phyloP scores from a whole-genome alignment of 2,329 filamentous ascomycete species.

The Fusarium pininemorale region DNA sequence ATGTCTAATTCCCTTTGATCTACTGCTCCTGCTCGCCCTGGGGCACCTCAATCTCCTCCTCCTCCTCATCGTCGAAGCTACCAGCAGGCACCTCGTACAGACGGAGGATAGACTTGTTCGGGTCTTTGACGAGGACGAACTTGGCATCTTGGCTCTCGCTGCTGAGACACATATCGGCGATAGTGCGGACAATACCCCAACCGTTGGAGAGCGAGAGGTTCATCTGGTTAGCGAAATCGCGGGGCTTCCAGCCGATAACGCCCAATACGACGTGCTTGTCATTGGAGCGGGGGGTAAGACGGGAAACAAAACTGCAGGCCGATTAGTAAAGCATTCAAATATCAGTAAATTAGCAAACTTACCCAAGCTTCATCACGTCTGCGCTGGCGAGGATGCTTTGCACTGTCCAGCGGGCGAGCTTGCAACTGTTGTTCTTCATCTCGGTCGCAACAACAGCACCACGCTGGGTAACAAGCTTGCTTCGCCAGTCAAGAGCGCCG shows the following conservation, averaged over 20 bases:
- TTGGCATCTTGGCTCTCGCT: constrained; percentile 81
- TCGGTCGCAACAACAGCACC: constrained; percentile 98
- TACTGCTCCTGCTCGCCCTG: constrained; percentile 41
- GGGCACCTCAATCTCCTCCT: constrained; percentile 63
- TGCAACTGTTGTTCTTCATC: constrained; percentile 99
- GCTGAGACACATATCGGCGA: constrained; percentile 90
- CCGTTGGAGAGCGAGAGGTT: constrained; percentile 96
- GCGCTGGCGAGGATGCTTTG: constrained; percentile 96
- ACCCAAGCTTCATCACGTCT: constrained; percentile 99
- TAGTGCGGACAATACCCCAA: constrained; percentile 98
- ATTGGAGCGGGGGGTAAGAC: constrained; percentile 89
- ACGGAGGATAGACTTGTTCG: constrained; percentile 94
- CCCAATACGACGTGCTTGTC: constrained; percentile 95
- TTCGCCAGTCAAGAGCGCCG: constrained; percentile 95
- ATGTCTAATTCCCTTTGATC: constrained; percentile 10
- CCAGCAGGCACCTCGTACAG: constrained; percentile 89
- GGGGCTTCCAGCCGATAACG: constrained; percentile 96
- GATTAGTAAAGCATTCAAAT: constrained; percentile 18
- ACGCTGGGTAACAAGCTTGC: constrained; percentile 91
- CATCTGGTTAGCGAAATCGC: constrained; percentile 97
- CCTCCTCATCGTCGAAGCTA: constrained; percentile 90
- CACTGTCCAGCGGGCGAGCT: constrained; percentile 96
- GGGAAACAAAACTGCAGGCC: constrained; percentile 83
- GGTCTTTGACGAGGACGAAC: constrained; percentile 87
- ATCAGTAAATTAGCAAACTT: constrained; percentile 48